Evolutionary conservation across 225 moss, liverwort and hornwort species (phyloP).

Genomic region (Straminergon stramineum): DNA sequence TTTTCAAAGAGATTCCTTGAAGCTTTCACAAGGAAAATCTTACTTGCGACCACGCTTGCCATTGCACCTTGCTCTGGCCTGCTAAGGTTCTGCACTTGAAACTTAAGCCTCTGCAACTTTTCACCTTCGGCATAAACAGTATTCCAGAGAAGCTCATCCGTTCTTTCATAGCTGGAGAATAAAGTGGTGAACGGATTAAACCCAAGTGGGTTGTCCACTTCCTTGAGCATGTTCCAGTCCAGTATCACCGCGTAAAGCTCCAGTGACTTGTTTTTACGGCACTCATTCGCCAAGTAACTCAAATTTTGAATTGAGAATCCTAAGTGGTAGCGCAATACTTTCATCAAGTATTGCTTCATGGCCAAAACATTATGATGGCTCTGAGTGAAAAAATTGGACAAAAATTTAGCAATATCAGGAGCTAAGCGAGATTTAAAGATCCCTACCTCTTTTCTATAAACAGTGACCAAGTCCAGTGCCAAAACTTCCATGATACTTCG

Average conservation of each 20-base stretch:
- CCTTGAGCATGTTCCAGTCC: conserved; percentile 13
- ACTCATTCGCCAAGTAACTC: conserved; percentile 13
- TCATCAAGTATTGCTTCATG: conserved; percentile 33
- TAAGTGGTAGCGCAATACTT: conserved; percentile 20
- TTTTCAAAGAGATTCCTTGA: conserved; percentile 8
- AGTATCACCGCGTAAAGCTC: conserved; percentile 14
- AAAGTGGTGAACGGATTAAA: conserved; percentile 29
- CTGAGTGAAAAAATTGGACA: neutral
- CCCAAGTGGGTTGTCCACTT: conserved; percentile 26
- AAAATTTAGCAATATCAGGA: neutral
- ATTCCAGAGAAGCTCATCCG: neutral
- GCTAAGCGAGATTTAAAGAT: conserved; percentile 19
- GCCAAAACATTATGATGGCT: conserved; percentile 19
- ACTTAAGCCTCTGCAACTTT: neutral
- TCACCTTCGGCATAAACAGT: conserved; percentile 3
- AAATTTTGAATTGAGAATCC: conserved; percentile 14
- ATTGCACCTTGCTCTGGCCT: conserved; percentile 9
- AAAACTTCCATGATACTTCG: conserved; percentile 20
- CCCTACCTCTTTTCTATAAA: conserved; percentile 5
- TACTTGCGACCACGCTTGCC: conserved; percentile 21
- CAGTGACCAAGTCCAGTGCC: conserved; percentile 21
- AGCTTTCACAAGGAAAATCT: conserved; percentile 17
- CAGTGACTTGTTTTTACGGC: neutral
- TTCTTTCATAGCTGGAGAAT: neutral
- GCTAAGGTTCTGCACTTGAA: neutral